Base-by-base conservation (phyloP, 148 eudicot genomes). In the Mesembryanthemum crystallinum region DNA sequence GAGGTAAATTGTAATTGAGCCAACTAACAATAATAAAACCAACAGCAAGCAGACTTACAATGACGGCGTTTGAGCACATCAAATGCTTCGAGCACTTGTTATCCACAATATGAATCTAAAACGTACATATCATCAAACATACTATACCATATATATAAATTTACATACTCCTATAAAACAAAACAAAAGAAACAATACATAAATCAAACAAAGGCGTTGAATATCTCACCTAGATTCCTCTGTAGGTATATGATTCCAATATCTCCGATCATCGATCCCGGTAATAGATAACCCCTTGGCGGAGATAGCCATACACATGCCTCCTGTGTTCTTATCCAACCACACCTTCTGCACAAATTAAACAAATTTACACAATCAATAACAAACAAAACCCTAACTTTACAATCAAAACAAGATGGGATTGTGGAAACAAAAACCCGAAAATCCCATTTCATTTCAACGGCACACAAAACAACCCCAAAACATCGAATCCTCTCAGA, bases 261-360 rank as follows among this genome's bases (percentile, higher is more conserved):
- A 88, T 86, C 91, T 85, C 37, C 88, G 73, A 78, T 88, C 91
- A 82, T 86, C 88, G 23, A 88, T 83, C 27, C 91, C 91, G 5
- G 87, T 88, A 7, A 88, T 86, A 3, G 84, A 77, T 63, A 88
- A 57, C 24, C 88, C 88, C 78, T 74, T 82, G 0, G 86, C 85
- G 30, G 91, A 85, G 29, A 88, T 82, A 8, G 86, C 85, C 84
- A 87, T 80, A 74, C 89, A 84, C 10, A 82, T 67, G 28, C 83
- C 82, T 37, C 86, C 89, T 20, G 86, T 80, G 24, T 18, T 86
- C 81, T 80, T 83, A 65, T 88, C 88, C 73, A 88, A 63, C 91
- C 91, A 88, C 35, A 84, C 83, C 69, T 84, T 86, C 91, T 88
- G 87, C 88, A 83, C 32, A 10, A 61, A 45, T 47, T 8, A 23